Evolutionary conservation across 345 rosid genomes (phyloP).

Genomic region (Erysimum cheiranthoides): DNA sequence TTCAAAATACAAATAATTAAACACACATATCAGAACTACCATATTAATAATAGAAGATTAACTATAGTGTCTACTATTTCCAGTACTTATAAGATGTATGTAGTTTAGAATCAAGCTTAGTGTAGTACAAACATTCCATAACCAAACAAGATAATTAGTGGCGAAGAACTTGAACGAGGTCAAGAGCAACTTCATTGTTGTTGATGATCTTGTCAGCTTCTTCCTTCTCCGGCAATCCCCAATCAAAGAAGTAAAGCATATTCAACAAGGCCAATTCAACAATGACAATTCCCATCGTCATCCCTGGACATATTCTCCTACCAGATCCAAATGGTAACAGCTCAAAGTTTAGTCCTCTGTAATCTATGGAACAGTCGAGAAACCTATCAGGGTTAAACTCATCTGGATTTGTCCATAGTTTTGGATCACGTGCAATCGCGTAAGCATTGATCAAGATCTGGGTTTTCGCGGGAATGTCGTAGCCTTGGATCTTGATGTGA

Average conservation of each 20-base stretch:
- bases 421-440: constrained; percentile 58
- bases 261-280: constrained; percentile 20
- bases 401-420: constrained; percentile 50
- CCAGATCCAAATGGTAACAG: constrained; percentile 53
- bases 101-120: background rate
- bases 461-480: constrained; percentile 46
- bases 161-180: constrained; percentile 29
- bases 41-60: too few relatives aligned
- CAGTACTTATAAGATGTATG: background rate
- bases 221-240: constrained; percentile 13
- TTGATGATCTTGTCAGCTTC: background rate
- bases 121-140: background rate
- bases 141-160: constrained; percentile 8
- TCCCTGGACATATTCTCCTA: constrained; percentile 29
- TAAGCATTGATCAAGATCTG: constrained; percentile 51
- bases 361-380: constrained; percentile 38
- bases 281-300: background rate
- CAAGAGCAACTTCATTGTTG: constrained; percentile 12
- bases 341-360: constrained; percentile 53
- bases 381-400: constrained; percentile 55
- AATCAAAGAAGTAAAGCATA: constrained; percentile 34
- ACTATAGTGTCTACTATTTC: background rate
- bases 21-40: too few relatives aligned
- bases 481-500: constrained; percentile 46
- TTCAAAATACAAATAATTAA: too few relatives aligned